Evolutionary conservation across 2,329 filamentous ascomycete species (phyloP).

Genomic region (Alternaria atra): DNA sequence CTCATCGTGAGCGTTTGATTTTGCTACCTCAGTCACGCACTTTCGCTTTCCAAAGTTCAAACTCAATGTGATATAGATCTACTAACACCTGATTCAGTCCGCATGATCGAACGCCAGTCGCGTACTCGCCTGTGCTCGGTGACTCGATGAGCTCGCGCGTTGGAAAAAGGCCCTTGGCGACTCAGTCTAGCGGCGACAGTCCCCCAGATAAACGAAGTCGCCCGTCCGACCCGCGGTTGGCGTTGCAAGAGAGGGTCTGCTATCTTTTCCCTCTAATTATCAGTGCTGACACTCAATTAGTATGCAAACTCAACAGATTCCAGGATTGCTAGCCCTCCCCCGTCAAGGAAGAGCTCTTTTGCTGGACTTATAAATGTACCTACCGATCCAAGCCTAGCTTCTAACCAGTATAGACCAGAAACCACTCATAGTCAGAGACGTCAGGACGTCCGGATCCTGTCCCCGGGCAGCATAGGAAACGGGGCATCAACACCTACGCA

Average conservation of each 20-base stretch:
- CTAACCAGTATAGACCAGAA: constrained; percentile 23
- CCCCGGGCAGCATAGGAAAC: constrained; percentile 22
- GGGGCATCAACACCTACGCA: constrained; percentile 31
- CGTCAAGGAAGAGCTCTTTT: constrained; percentile 23
- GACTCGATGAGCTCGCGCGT: constrained; percentile 18
- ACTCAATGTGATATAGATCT: not conserved
- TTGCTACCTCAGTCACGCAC: not conserved
- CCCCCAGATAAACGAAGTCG: constrained; percentile 31
- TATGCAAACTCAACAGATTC: constrained; percentile 12
- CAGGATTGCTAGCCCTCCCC: constrained; percentile 9
- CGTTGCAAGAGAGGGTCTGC: constrained; percentile 14
- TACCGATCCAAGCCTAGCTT: constrained; percentile 4
- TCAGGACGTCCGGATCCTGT: not conserved
- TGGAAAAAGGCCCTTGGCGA: constrained; percentile 23
- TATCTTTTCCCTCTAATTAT: not conserved
- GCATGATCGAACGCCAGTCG: not conserved
- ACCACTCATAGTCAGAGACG: not conserved
- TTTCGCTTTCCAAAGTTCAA: not conserved
- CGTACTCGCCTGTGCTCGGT: not conserved
- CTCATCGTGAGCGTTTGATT: not conserved
- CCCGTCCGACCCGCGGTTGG: not conserved
- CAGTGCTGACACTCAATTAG: constrained; percentile 10
- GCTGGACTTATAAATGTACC: constrained; percentile 10
- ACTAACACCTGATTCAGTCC: constrained; percentile 1
- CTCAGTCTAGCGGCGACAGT: constrained; percentile 28